phyloP scores from a whole-genome alignment of 2,329 filamentous ascomycete species.

The Colletotrichum sublineola region DNA sequence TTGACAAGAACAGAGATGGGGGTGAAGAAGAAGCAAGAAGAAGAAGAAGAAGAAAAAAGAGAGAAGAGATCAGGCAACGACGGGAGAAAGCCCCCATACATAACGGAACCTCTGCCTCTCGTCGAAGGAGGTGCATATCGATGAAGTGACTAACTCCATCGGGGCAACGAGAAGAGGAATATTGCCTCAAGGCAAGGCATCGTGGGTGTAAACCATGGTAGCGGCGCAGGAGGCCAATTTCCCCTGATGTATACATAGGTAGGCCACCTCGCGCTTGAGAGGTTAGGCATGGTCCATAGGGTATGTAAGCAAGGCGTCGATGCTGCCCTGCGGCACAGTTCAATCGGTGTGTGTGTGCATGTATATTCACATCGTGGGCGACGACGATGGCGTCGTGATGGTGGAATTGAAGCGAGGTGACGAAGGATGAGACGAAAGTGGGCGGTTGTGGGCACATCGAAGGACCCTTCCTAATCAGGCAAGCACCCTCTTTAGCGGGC shows the following conservation, averaged over 20 bases:
- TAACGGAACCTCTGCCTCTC: slow-evolving; percentile 10
- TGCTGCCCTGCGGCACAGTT: slow-evolving; percentile 7
- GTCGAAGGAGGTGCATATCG: not conserved
- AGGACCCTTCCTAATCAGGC: slow-evolving; percentile 16
- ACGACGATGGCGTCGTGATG: slow-evolving; percentile 30
- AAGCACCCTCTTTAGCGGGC: slow-evolving; percentile 9
- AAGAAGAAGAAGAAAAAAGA: not conserved
- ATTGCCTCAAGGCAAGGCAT: slow-evolving; percentile 11
- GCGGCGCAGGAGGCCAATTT: slow-evolving; percentile 31
- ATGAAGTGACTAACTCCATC: slow-evolving; percentile 30
- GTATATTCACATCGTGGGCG: slow-evolving; percentile 11
- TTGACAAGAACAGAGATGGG: slow-evolving; percentile 37
- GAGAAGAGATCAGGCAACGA: not conserved
- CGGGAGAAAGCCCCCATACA: slow-evolving; percentile 18
- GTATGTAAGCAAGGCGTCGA: slow-evolving; percentile 9
- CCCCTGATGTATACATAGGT: not conserved
- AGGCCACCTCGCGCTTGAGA: not conserved
- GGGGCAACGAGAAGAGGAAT: slow-evolving; percentile 2
- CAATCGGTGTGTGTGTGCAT: not conserved
- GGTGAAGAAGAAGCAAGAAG: slow-evolving; percentile 12
- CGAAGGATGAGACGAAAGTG: slow-evolving; percentile 14
- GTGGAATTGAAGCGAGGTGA: slow-evolving; percentile 4
- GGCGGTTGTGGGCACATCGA: slow-evolving; percentile 17
- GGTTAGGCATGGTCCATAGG: not conserved
- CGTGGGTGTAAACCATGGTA: slow-evolving; percentile 17